These are phyloP conservation scores for Torulaspora maleeae DNA, from an alignment of 805 yeast genomes.

Conservation along the genomic window DNA sequence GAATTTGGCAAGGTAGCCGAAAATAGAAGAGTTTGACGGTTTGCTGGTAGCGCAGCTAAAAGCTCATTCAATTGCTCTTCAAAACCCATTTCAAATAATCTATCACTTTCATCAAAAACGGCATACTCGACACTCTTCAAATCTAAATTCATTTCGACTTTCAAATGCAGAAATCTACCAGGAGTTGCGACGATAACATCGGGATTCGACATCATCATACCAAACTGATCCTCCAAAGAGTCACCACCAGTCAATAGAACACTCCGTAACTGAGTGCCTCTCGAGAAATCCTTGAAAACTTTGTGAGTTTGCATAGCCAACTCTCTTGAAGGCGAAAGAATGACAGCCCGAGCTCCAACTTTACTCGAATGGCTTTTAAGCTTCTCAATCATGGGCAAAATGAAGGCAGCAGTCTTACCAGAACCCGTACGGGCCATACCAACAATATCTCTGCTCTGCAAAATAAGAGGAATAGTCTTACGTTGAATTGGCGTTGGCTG, in stretches of 20 bases:
- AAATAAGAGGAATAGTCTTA: constrained; percentile 84
- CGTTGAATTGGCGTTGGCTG: constrained; percentile 98
- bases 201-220: constrained; percentile 88
- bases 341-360: constrained; percentile 83
- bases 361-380: constrained; percentile 78
- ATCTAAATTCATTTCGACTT: constrained; percentile 91
- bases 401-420: constrained; percentile 97
- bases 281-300: constrained; percentile 82
- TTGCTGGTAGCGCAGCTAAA: constrained; percentile 72
- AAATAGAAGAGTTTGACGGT: constrained; percentile 82
- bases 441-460: constrained; percentile 88
- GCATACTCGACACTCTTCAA: constrained; percentile 79
- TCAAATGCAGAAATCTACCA: constrained; percentile 92
- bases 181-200: constrained; percentile 96
- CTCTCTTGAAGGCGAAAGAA: constrained; percentile 93
- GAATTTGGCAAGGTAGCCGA: constrained; percentile 93
- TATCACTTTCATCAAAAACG: constrained; percentile 96
- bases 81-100: constrained; percentile 94
- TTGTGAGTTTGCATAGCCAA: constrained; percentile 88
- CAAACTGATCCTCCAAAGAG: constrained; percentile 93
- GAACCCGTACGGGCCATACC: constrained; percentile 99
- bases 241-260: constrained; percentile 94
- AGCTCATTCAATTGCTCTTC: constrained; percentile 89
- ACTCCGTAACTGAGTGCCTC: constrained; percentile 76
- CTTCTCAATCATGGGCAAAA: constrained; percentile 82